phyloP scores from a whole-genome alignment of 2,329 filamentous ascomycete species.

The Aureobasidium zeae region DNA sequence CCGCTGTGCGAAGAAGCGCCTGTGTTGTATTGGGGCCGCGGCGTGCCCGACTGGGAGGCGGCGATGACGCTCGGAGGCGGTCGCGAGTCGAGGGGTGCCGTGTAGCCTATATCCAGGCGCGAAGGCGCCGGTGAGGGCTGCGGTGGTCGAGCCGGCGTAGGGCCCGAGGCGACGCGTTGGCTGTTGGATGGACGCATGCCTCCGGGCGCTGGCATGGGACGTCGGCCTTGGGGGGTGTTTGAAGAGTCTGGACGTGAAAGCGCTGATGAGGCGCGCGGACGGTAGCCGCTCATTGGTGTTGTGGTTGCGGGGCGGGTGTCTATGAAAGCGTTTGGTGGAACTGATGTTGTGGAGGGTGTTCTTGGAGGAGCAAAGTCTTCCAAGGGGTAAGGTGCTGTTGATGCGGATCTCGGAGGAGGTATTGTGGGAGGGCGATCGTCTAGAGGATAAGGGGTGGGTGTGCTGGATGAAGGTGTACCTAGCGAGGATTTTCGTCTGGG shows the following conservation, averaged over 20 bases:
- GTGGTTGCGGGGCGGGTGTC: conserved; percentile 41
- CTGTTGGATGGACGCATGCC: conserved; percentile 17
- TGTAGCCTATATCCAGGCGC: conserved; percentile 34
- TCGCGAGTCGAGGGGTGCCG: conserved; percentile 36
- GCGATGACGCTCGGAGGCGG: conserved; percentile 27
- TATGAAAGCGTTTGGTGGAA: not conserved
- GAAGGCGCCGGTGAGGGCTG: conserved; percentile 19
- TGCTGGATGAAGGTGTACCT: conserved; percentile 15
- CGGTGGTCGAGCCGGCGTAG: conserved; percentile 16
- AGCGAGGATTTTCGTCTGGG: conserved; percentile 20
- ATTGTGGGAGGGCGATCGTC: conserved; percentile 44
- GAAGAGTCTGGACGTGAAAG: conserved; percentile 30
- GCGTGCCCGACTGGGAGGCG: not conserved
- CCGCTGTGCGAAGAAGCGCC: not conserved
- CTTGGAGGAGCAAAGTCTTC: conserved; percentile 56
- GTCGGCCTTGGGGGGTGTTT: conserved; percentile 15
- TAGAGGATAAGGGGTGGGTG: conserved; percentile 27
- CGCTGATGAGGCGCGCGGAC: conserved; percentile 43
- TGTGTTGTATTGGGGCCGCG: not conserved
- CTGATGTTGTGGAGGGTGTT: not conserved
- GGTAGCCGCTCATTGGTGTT: conserved; percentile 38
- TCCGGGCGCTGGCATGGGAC: not conserved
- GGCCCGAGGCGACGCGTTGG: conserved; percentile 27
- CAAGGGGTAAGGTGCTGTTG: conserved; percentile 60
- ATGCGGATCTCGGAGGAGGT: conserved; percentile 40